Evolutionary conservation across 176 grass and related monocot species (phyloP), one percentile per base, ranked within the genome.

Genomic region (Eragrostis nindensis): DNA sequence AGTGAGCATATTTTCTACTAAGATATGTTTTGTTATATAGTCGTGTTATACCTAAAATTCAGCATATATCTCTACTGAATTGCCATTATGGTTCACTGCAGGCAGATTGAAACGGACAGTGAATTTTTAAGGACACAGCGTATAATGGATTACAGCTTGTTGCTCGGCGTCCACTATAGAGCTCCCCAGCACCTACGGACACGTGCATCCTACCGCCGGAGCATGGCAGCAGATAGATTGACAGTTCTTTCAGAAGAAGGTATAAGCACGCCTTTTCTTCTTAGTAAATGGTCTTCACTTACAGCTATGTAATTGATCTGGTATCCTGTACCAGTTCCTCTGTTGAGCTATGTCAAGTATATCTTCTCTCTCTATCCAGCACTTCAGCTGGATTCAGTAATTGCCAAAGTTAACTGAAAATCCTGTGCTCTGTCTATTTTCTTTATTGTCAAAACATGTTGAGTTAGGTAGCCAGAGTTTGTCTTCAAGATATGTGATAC

Each of bases 111-210:
- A 72, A 93, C 86, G 16, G 96, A 99, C 67, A 93, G 92, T 11
- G 84, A 91, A 76, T 99, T 95, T 86, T 83, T 99, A 38, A 91
- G 90, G 87, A 67, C 79, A 40, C 86, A 99, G 64, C 47, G 76
- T 55, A 99, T 99, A 90, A 99, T 99, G 92, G 96, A 99, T 91
- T 99, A 99, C 66, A 99, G 96, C 70, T 80, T 99, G 74, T 89
- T 99, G 65, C 76, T 99, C 88, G 96, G 96, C 66, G 92, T 99
- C 18, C 96, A 99, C 75, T 99, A 95, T 52, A 90, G 96, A 89
- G 96, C 96, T 74, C 96, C 96, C 0, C 96, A 95, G 56, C 85
- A 99, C 71, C 72, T 99, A 29, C 84, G 82, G 26, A 84, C 86
- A 43, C 87, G 71, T 67, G 76, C 84, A 59, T 88, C 90, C 1